Evolutionary conservation across 805 yeast genomes (phyloP).

Genomic region (Ogataea chonburiensis): DNA sequence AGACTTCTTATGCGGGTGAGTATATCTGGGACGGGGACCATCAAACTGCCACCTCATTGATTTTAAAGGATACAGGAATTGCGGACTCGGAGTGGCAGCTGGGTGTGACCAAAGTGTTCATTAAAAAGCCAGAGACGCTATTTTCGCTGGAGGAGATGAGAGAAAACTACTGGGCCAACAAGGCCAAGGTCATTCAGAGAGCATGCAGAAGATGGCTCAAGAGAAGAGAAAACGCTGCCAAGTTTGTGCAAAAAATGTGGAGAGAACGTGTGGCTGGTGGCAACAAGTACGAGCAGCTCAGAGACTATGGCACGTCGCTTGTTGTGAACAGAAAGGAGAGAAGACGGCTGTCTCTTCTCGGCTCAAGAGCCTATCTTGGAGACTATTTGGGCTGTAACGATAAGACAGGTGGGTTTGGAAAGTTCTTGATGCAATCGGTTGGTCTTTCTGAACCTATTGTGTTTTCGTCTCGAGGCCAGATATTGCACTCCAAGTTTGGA

Average conservation of each 20-base stretch:
- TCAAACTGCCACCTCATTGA: slow-evolving; percentile 49
- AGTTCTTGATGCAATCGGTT: slow-evolving; percentile 64
- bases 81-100: slow-evolving; percentile 82
- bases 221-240: slow-evolving; percentile 84
- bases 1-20: slow-evolving; percentile 88
- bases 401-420: slow-evolving; percentile 66
- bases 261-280: slow-evolving; percentile 71
- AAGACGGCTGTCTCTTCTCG: slow-evolving; percentile 81
- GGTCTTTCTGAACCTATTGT: slow-evolving; percentile 69
- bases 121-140: slow-evolving; percentile 94
- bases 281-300: slow-evolving; percentile 74
- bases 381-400: slow-evolving; percentile 88
- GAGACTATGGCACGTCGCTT: slow-evolving; percentile 78
- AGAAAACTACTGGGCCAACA: slow-evolving; percentile 95
- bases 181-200: slow-evolving; percentile 96
- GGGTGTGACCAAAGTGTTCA: slow-evolving; percentile 89
- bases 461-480: slow-evolving; percentile 82
- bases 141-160: slow-evolving; percentile 95
- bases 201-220: slow-evolving; percentile 88
- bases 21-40: slow-evolving; percentile 59
- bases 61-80: slow-evolving; percentile 56
- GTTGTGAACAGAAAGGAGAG: slow-evolving; percentile 81
- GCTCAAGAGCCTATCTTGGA: slow-evolving; percentile 89
- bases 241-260: slow-evolving; percentile 77
- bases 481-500: slow-evolving; percentile 83